Percentiles rank a stretch among this genome's conserved stretches.
Evolutionary conservation across 1,139 yeast genomes (phyloP).

Genomic region (Yamadazyma spencermartinsiae): DNA sequence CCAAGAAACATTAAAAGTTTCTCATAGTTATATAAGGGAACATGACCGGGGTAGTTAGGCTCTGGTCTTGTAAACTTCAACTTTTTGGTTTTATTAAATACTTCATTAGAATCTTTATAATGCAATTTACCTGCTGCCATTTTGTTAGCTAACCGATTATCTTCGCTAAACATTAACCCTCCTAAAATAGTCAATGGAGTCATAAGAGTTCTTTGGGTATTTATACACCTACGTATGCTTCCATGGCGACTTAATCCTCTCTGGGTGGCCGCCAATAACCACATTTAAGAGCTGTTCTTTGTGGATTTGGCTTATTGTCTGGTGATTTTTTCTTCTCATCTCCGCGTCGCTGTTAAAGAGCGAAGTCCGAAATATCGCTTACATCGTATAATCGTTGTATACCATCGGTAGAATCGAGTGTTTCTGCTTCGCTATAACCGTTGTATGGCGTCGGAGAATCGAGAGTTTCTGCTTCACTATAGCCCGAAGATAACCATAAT

Average conservation of each 20-base stretch:
- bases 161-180: conserved; percentile 43
- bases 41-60: conserved; percentile 74
- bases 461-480: background rate
- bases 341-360: too few species aligned
- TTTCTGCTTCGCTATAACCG: too few species aligned
- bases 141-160: conserved; percentile 54
- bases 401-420: too few species aligned
- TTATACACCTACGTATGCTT: too few species aligned
- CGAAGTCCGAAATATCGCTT: too few species aligned
- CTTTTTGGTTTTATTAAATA: conserved; percentile 27
- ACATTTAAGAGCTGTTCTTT: too few species aligned
- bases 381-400: too few species aligned
- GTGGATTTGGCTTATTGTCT: too few species aligned
- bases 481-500: background rate
- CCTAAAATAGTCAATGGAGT: conserved; percentile 23
- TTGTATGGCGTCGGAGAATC: too few species aligned
- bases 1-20: conserved; percentile 64
- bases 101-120: conserved; percentile 36
- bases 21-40: conserved; percentile 70
- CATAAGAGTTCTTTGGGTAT: conserved; percentile 7
- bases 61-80: conserved; percentile 36
- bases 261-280: too few species aligned
- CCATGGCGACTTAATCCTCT: too few species aligned
- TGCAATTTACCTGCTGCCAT: conserved; percentile 59
- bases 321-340: too few species aligned